These are phyloP conservation scores for Aspergillus vadensis DNA, from an alignment of 2,329 filamentous ascomycete genomes.

Conservation along the genomic window DNA sequence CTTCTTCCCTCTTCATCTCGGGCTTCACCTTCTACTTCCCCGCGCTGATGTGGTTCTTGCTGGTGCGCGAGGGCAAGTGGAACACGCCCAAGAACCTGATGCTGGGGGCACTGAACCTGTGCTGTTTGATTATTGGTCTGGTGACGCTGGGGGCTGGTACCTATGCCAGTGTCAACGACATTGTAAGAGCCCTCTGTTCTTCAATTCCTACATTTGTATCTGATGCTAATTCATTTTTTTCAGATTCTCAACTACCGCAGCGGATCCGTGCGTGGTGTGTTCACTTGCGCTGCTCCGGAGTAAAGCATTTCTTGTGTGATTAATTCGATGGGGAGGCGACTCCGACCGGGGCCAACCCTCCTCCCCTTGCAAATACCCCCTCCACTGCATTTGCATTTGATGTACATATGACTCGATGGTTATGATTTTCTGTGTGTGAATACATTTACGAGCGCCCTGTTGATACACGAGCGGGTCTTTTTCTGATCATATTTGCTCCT, in stretches of 20 bases:
- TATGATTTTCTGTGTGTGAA: neutral
- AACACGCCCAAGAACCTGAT: slow-evolving; percentile 50
- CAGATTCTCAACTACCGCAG: slow-evolving; percentile 2
- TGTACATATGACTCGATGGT: neutral
- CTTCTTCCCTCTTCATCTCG: slow-evolving; percentile 73
- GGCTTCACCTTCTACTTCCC: slow-evolving; percentile 81
- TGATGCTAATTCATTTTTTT: neutral
- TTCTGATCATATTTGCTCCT: neutral
- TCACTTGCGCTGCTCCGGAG: neutral
- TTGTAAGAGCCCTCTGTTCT: slow-evolving; percentile 30
- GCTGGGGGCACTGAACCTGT: slow-evolving; percentile 63
- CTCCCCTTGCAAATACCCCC: neutral
- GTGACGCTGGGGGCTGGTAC: slow-evolving; percentile 77
- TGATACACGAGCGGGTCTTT: neutral
- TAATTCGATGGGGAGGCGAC: neutral
- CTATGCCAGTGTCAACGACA: slow-evolving; percentile 60
- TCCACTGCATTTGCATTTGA: neutral
- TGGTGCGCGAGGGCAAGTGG: slow-evolving; percentile 32
- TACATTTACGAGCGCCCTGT: neutral
- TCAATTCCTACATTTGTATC: neutral
- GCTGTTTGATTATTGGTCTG: slow-evolving; percentile 70
- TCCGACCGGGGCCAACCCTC: no score
- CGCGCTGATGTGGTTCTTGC: slow-evolving; percentile 45
- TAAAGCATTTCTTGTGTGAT: neutral
- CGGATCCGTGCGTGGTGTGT: slow-evolving; percentile 1